Evolutionary conservation across 2,329 filamentous ascomycete species (phyloP), one percentile per base, ranked within the genome.

Genomic region (Penicillium occitanis): DNA sequence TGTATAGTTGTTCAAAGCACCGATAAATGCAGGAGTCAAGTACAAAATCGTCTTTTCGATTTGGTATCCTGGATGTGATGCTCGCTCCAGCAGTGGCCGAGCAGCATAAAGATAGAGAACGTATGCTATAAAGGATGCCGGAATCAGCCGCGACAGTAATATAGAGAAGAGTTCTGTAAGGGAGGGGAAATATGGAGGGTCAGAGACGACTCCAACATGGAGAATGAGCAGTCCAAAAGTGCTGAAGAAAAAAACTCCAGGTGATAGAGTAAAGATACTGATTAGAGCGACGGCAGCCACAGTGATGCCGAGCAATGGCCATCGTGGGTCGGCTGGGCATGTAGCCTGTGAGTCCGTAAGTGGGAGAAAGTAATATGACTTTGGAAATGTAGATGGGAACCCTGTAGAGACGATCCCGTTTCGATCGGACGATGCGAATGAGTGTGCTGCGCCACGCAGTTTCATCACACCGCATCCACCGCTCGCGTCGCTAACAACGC

Each of bases 1-100:
- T 0, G 95, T 98, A 78, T 97, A 96, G 79, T 98, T 98, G 73
- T 94, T 94, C 70, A 99, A 80, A 1, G 92, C 90, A 17, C 93
- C 95, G 46, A 97, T 87, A 90, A 96, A 99, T 74, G 91, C 93
- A 7, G 88, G 90, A 0, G 93, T 93, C 0, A 99, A 83, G 90
- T 93, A 98, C 33, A 98, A 83, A 2, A 98, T 79, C 0, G 92
- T 91, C 82, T 96, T 97, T 74, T 97, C 94, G 51, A 97, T 72
- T 74, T 97, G 94, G 61, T 79, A 80, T 19, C 74, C 74, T 1
- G 78, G 77, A 40, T 73, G 72, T 0, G 93, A 92, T 0, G 97
- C 84, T 1, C 88, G 89, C 1, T 77, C 79, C 30, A 97, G 85
- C 0, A 91, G 88, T 55, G 91, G 89, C 4, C 87, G 84, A 10